Conservation (phyloP, 352 stramenopile species). For the Phytophthora pistaciae region DNA sequence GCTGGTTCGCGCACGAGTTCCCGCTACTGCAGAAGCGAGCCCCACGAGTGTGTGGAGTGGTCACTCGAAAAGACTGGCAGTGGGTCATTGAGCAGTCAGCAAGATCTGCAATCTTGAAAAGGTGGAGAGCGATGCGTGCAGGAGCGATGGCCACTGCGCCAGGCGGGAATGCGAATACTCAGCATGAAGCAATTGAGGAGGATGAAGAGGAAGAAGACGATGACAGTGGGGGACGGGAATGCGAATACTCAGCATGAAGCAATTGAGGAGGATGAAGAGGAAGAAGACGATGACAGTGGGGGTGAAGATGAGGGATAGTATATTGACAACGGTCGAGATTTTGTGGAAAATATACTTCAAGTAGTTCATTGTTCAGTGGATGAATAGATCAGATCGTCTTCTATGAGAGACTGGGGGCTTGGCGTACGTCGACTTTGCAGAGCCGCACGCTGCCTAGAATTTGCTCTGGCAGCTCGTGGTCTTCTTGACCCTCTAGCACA, state of each 20-base stretch:
- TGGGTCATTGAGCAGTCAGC: constrained; percentile 74
- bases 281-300: constrained; percentile 3
- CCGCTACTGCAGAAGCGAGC: constrained; percentile 56
- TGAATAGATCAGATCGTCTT: not conserved
- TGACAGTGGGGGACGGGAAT: not conserved
- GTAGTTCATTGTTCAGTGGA: not conserved
- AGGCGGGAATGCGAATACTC: not conserved
- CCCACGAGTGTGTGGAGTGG: constrained; percentile 58
- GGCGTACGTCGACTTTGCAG: constrained; percentile 77
- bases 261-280: constrained; percentile 10
- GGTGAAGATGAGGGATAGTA: not conserved
- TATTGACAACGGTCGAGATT: no score
- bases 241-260: not conserved
- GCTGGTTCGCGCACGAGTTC: constrained; percentile 76
- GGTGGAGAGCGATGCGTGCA: constrained; percentile 53
- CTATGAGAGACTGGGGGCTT: constrained; percentile 54
- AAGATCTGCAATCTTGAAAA: constrained; percentile 53
- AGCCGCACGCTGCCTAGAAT: constrained; percentile 80
- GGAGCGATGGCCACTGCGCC: constrained; percentile 13
- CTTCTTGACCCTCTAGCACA: constrained; percentile 83
- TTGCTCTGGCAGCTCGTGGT: constrained; percentile 79
- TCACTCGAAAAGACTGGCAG: constrained; percentile 63
- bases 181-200: constrained; percentile 6
- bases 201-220: constrained; percentile 7
- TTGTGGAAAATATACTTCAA: no score